A percentile compares a stretch with the other conserved stretches of the same genome.
Conservation (phyloP, 2,329 filamentous ascomycete genomes). For the Cladobotryum mycophilum region DNA sequence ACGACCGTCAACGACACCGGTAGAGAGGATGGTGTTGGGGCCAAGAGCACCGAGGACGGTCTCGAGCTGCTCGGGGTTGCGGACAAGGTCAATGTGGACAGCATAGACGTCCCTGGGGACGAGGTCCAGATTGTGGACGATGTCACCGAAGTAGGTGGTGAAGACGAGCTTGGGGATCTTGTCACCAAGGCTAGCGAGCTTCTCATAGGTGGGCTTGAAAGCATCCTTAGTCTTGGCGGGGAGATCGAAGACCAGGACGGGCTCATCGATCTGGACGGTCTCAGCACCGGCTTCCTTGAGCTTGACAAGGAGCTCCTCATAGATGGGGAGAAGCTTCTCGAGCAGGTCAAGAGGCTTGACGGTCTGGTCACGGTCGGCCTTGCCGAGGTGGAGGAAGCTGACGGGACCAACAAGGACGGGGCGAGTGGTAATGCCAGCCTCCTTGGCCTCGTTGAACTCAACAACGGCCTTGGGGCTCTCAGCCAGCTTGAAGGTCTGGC, state of each 20-base stretch:
- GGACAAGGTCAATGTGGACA: slow-evolving; percentile 92
- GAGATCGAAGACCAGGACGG: slow-evolving; percentile 91
- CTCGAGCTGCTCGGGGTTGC: slow-evolving; percentile 95
- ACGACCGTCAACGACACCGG: slow-evolving; percentile 94
- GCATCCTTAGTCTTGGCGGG: slow-evolving; percentile 85
- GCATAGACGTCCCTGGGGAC: slow-evolving; percentile 74
- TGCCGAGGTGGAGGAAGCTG: slow-evolving; percentile 94
- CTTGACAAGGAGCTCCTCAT: slow-evolving; percentile 85
- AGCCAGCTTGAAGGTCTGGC: slow-evolving; percentile 89
- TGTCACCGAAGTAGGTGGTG: slow-evolving; percentile 98
- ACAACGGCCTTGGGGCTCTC: slow-evolving; percentile 85
- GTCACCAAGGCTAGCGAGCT: slow-evolving; percentile 67
- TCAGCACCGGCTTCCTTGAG: slow-evolving; percentile 95
- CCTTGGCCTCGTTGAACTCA: slow-evolving; percentile 97
- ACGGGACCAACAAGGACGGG: slow-evolving; percentile 94
- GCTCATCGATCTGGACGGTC: slow-evolving; percentile 97
- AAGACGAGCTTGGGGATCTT: slow-evolving; percentile 83
- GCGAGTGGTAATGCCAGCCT: slow-evolving; percentile 85
- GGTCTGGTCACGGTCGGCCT: slow-evolving; percentile 92
- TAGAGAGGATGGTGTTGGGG: slow-evolving; percentile 83
- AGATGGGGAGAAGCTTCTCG: slow-evolving; percentile 87
- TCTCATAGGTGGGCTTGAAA: slow-evolving; percentile 97
- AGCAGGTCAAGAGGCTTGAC: slow-evolving; percentile 92
- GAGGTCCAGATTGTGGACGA: slow-evolving; percentile 96
- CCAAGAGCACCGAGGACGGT: slow-evolving; percentile 77